Evolutionary conservation across 2,329 filamentous ascomycete species (phyloP).

Genomic region (Microcyclospora tardicrescens): DNA sequence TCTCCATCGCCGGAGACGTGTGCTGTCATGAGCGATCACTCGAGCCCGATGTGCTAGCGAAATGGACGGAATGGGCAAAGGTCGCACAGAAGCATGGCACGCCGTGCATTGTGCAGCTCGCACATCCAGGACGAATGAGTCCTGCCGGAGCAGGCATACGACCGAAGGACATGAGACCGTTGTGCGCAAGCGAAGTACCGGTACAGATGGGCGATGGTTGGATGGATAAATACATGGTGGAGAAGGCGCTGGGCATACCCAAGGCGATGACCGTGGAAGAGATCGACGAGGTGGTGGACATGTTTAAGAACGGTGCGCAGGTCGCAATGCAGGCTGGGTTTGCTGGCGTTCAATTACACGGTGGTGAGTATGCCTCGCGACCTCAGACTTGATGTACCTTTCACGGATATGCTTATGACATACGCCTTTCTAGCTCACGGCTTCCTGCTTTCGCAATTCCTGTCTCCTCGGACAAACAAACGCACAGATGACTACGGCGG

Average conservation of each 20-base stretch:
- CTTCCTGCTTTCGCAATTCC: slow-evolving; percentile 33
- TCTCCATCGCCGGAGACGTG: slow-evolving; percentile 23
- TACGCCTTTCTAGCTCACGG: slow-evolving; percentile 23
- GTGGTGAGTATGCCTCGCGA: slow-evolving; percentile 18
- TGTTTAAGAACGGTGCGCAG: slow-evolving; percentile 42
- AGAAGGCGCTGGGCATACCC: slow-evolving; percentile 33
- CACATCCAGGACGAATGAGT: slow-evolving; percentile 34
- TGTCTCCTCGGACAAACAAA: slow-evolving; percentile 32
- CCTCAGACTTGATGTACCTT: too few species aligned
- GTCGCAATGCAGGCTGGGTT: slow-evolving; percentile 39
- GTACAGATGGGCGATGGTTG: slow-evolving; percentile 27
- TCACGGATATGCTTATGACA: too few species aligned
- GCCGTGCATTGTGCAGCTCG: slow-evolving; percentile 32
- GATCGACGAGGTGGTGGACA: slow-evolving; percentile 39
- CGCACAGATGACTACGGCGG: slow-evolving; percentile 38
- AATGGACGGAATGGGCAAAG: slow-evolving; percentile 23
- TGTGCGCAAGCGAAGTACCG: slow-evolving; percentile 30
- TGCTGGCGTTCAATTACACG: slow-evolving; percentile 42
- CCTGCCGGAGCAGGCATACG: slow-evolving; percentile 27
- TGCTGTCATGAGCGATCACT: slow-evolving; percentile 14
- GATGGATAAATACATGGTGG: slow-evolving; percentile 20
- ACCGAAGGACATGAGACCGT: slow-evolving; percentile 20
- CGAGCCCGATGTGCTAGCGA: slow-evolving; percentile 13
- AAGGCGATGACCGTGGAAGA: slow-evolving; percentile 43
- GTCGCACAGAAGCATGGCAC: slow-evolving; percentile 28